These are phyloP conservation scores for Irpex sp. DNA, from an alignment of 1,284 basidiomycete genomes.

Conservation along the genomic window DNA sequence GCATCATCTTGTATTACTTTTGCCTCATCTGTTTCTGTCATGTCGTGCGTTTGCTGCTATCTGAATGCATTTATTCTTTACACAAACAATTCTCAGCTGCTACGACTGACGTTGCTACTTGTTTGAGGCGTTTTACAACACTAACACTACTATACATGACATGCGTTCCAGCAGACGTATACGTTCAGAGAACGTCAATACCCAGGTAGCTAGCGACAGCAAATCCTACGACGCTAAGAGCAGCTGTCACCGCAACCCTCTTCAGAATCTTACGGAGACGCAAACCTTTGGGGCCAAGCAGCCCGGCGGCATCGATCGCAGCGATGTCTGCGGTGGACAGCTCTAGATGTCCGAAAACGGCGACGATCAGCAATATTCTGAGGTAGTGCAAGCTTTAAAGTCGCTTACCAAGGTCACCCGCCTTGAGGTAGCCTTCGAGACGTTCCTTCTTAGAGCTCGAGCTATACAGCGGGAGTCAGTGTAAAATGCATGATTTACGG, in stretches of 20 bases:
- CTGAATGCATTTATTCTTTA: neutral
- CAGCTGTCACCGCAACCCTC: conserved; percentile 20
- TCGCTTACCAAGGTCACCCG: conserved; percentile 43
- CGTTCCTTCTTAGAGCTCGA: conserved; percentile 52
- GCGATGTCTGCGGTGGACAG: conserved; percentile 36
- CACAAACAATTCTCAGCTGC: too few relatives aligned
- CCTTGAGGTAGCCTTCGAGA: conserved; percentile 52
- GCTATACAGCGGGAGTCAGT: conserved; percentile 19
- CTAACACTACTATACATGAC: too few relatives aligned
- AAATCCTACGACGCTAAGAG: conserved; percentile 24
- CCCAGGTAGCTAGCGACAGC: conserved; percentile 22
- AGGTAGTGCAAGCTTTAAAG: neutral
- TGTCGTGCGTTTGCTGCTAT: neutral
- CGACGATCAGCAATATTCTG: neutral
- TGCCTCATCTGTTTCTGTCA: neutral
- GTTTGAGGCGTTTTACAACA: too few relatives aligned
- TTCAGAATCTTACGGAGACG: conserved; percentile 20
- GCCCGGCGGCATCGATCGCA: conserved; percentile 40
- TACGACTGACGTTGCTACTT: too few relatives aligned
- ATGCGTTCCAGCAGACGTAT: neutral
- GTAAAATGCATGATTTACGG: neutral
- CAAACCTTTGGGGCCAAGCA: conserved; percentile 23
- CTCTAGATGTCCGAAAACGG: conserved; percentile 14
- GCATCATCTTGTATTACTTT: too few relatives aligned
- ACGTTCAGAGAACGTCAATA: conserved; percentile 19